Evolutionary conservation across 2,329 filamentous ascomycete genomes (phyloP), one percentile per base, ranked within the genome.

Genomic region (Dothidotthia symphoricarpi): DNA sequence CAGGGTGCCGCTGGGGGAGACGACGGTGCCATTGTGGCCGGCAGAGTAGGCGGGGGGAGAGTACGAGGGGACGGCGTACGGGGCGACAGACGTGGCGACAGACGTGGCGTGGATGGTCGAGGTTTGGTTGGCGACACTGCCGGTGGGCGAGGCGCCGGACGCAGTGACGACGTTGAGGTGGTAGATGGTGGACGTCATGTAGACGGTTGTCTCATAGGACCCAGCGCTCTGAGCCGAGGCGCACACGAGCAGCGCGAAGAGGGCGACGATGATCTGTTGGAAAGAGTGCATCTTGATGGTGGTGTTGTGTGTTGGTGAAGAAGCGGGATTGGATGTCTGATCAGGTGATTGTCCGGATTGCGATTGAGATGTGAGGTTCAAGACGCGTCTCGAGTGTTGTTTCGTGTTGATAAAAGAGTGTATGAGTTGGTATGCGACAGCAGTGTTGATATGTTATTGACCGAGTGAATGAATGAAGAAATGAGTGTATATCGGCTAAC

Each of bases 101-200:
- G 19, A 9, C 19, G 19, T 22, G 19, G 5, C 5, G 19, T 9
- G 19, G 41, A 64, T 58, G 53, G 60, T 64, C 25, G 59, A 55
- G 28, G 63, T 66, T 31, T 49, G 47, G 61, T 66, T 66, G 16
- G 51, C 51, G 40, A 54, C 49, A 6, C 39, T 45, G 47, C 41
- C 54, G 16, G 59, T 42, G 27, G 59, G 46, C 8, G 57, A 56
- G 19, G 19, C 19, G 50, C 58, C 53, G 13, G 58, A 57, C 37
- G 57, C 43, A 33, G 64, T 67, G 51, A 66, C 54, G 34, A 64
- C 66, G 60, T 64, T 62, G 52, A 67, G 55, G 45, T 55, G 59
- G 51, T 61, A 61, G 54, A 68, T 53, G 45, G 65, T 68, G 12
- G 54, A 58, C 39, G 64, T 66, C 35, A 64, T 37, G 44, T 63